Conservation (phyloP, 768 basidiomycete species). For the Pisolithus microcarpus region DNA sequence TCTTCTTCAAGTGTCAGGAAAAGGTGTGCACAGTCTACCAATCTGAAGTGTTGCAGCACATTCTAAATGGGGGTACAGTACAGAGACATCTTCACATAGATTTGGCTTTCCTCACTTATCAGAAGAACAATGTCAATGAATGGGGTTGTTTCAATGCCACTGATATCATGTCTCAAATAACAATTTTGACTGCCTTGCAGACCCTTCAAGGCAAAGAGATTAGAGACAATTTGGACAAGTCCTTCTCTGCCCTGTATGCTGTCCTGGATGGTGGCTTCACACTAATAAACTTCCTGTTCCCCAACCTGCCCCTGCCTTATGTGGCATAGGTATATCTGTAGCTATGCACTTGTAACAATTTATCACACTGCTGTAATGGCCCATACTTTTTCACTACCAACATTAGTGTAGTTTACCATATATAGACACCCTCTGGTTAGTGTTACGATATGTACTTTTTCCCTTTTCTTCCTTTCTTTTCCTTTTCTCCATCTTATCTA, state of each 20-base stretch:
- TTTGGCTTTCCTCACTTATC: slow-evolving; percentile 51
- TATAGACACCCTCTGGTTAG: too few species aligned
- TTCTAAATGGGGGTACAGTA: slow-evolving; percentile 45
- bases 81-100: slow-evolving; percentile 96
- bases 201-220: slow-evolving; percentile 94
- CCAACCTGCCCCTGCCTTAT: slow-evolving; percentile 84
- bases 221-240: slow-evolving; percentile 66
- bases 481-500: too few species aligned
- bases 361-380: too few species aligned
- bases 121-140: slow-evolving; percentile 58
- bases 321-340: too few species aligned
- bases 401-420: too few species aligned
- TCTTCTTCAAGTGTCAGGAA: slow-evolving; percentile 71
- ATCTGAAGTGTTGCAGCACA: not conserved
- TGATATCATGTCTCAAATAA: slow-evolving; percentile 75
- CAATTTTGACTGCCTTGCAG: slow-evolving; percentile 88
- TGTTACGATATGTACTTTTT: too few species aligned
- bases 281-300: slow-evolving; percentile 92
- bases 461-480: too few species aligned
- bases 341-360: too few species aligned
- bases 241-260: slow-evolving; percentile 76
- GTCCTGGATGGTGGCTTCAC: slow-evolving; percentile 96
- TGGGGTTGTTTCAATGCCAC: slow-evolving; percentile 77
- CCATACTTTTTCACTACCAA: too few species aligned
- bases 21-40: slow-evolving; percentile 44